A percentile compares a stretch with the other conserved stretches of the same genome.
phyloP scores from a whole-genome alignment of 208 protist species.

The Leishmania amazonensis region DNA sequence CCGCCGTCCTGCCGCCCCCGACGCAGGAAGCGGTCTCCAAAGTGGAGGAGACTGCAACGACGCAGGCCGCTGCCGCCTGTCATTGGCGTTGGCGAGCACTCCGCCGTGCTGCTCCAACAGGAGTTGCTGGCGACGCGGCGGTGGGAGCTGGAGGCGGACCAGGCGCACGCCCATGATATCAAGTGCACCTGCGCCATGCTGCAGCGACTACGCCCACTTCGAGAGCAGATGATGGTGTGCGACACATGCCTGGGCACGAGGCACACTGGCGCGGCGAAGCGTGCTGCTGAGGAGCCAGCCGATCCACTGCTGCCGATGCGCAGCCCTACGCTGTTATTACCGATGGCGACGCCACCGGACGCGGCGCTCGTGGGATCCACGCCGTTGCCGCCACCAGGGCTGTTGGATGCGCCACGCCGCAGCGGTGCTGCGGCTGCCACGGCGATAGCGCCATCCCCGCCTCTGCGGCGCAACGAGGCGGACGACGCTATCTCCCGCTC shows the following conservation, averaged over 20 bases:
- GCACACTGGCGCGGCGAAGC: neutral
- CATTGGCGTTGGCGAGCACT: constrained; percentile 52
- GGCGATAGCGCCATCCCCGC: neutral
- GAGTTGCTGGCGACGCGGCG: constrained; percentile 37
- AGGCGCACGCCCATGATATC: constrained; percentile 41
- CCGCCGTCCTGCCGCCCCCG: neutral
- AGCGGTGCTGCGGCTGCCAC: neutral
- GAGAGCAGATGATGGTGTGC: constrained; percentile 34
- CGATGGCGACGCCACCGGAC: neutral
- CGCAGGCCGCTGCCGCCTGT: constrained; percentile 43
- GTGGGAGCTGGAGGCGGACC: constrained; percentile 40
- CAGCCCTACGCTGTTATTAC: too few species aligned
- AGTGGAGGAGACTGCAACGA: neutral
- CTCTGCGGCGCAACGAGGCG: neutral
- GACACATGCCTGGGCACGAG: constrained; percentile 20
- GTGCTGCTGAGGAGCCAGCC: neutral
- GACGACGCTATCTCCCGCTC: constrained; percentile 9
- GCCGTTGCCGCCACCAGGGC: neutral
- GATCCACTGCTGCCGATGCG: neutral
- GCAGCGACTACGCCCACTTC: constrained; percentile 33
- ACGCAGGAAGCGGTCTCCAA: neutral
- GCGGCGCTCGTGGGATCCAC: neutral
- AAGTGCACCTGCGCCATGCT: constrained; percentile 49
- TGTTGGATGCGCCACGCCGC: neutral
- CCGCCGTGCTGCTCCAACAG: constrained; percentile 36